These are phyloP conservation scores for Lactarius hengduanensis DNA, from an alignment of 768 basidiomycete species.

Conservation along the genomic window DNA sequence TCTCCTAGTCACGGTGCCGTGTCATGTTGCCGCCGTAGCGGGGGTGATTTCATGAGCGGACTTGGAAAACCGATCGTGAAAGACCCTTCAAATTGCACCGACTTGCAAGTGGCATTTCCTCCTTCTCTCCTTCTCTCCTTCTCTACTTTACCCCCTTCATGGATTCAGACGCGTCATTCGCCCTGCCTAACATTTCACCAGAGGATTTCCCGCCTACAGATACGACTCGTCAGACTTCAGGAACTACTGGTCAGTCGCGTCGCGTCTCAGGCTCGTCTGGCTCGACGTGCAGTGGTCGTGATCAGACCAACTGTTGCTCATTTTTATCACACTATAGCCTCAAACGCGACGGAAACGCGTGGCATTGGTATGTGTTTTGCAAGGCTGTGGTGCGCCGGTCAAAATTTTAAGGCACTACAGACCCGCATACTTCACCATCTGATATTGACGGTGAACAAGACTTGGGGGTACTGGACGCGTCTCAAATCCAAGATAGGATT, in stretches of 20 bases:
- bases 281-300: neutral
- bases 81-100: neutral
- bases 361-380: neutral
- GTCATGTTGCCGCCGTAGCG: too few relatives aligned
- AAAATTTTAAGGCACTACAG: neutral
- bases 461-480: neutral
- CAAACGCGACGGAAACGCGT: neutral
- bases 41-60: too few relatives aligned
- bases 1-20: too few relatives aligned
- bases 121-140: neutral
- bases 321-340: too few relatives aligned
- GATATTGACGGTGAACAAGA: neutral
- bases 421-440: neutral
- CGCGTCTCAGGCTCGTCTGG: too few relatives aligned
- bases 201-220: neutral
- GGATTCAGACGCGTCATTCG: neutral
- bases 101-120: neutral
- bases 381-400: neutral
- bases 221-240: neutral
- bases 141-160: neutral
- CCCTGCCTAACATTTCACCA: neutral
- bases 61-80: neutral
- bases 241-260: neutral
- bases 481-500: neutral
- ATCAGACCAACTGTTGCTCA: neutral